Evolutionary conservation across 2,329 filamentous ascomycete genomes (phyloP), one percentile per base, ranked within the genome.

Genomic region (Aspergillus jensenii): DNA sequence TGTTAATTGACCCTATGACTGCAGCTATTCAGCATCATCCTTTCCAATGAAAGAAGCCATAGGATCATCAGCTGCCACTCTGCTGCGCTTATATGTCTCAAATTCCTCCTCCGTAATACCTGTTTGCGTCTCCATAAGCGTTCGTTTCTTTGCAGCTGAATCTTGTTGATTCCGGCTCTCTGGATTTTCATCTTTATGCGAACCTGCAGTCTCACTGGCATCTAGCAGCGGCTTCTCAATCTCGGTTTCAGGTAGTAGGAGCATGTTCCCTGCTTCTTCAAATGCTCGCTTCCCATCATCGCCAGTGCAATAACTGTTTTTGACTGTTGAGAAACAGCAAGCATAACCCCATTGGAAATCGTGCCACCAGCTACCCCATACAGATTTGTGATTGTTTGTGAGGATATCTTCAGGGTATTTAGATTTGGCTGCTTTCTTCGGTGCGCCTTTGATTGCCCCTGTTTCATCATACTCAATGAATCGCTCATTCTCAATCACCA

Each of bases 281-380:
- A 90, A 92, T 1, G 91, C 93, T 60, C 78, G 79, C 73, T 87
- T 96, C 37, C 95, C 95, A 58, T 90, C 90, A 60, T 95, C 91
- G 25, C 95, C 95, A 0, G 93, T 98, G 74, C 95, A 99, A 70
- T 98, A 99, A 69, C 92, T 96, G 76, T 99, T 98, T 78, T 96
- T 97, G 62, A 96, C 85, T 21, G 87, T 88, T 0, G 92, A 96
- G 73, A 96, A 92, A 79, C 95, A 99, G 75, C 95, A 99, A 21
- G 90, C 85, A 75, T 96, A 99, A 1, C 95, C 95, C 95, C 95
- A 99, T 75, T 89, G 85, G 78, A 97, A 98, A 70, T 91, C 87
- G 53, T 87, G 85, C 95, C 95, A 99, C 95, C 95, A 99, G 69
- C 92, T 96, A 49, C 95, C 95, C 90, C 92, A 99, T 3, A 96